A percentile compares a stretch with the other conserved stretches of the same genome.
phyloP scores from a whole-genome alignment of 129 eudicot species.

The Flaveria brownii region DNA sequence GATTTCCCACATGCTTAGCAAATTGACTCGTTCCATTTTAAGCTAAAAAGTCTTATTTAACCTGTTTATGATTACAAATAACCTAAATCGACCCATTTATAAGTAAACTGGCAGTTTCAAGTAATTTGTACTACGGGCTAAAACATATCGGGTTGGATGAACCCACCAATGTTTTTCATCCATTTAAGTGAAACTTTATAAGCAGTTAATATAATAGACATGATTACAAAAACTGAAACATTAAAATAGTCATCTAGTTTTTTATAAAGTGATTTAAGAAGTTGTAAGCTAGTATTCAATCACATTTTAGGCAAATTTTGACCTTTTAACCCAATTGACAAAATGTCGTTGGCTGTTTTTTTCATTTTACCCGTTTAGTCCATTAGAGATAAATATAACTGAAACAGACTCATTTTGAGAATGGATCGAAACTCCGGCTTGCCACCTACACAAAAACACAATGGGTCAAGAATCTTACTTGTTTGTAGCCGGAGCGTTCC shows the following conservation, averaged over 20 bases:
- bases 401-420: no score
- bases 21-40: not conserved
- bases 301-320: not conserved
- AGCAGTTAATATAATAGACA: no score
- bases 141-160: not conserved
- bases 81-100: not conserved
- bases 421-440: not conserved
- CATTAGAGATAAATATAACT: not conserved
- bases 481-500: constrained; percentile 96
- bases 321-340: not conserved
- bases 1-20: no score
- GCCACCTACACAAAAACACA: not conserved
- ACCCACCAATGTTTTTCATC: not conserved
- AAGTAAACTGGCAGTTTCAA: not conserved
- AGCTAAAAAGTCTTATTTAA: not conserved
- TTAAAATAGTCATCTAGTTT: no score
- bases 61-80: no score
- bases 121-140: not conserved
- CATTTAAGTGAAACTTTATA: not conserved
- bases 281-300: not conserved
- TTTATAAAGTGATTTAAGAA: no score
- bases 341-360: not conserved
- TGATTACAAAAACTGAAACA: no score
- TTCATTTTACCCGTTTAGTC: no score
- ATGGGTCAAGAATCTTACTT: constrained; percentile 51